Conservation (phyloP, 2,329 filamentous ascomycete genomes). For the Pseudogymnoascus sp. region DNA sequence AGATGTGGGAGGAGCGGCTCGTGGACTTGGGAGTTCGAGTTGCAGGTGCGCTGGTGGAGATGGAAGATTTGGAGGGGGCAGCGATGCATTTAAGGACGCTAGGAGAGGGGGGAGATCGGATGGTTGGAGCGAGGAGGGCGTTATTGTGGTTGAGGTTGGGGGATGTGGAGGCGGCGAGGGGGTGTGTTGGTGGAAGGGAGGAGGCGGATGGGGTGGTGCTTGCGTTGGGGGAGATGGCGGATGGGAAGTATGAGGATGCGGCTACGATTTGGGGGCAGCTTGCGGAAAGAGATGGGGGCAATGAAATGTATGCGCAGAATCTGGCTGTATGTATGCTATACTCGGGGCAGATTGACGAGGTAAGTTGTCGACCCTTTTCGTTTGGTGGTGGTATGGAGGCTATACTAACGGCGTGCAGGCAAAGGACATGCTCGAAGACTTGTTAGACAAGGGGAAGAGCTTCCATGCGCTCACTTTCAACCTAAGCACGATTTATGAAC, state of each 20-base stretch:
- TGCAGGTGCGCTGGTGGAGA: constrained; percentile 64
- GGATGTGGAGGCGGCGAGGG: constrained; percentile 59
- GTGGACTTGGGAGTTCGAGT: constrained; percentile 65
- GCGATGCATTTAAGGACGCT: constrained; percentile 62
- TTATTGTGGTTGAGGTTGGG: constrained; percentile 74
- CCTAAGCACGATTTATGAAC: constrained; percentile 80
- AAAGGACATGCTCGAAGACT: constrained; percentile 54
- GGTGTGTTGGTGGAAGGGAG: constrained; percentile 19
- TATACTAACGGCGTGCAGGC: constrained; percentile 43
- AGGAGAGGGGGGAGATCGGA: constrained; percentile 30
- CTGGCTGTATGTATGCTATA: constrained; percentile 79
- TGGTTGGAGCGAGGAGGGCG: constrained; percentile 43
- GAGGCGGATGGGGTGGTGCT: constrained; percentile 40
- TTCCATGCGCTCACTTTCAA: constrained; percentile 86
- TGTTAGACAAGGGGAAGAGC: constrained; percentile 54
- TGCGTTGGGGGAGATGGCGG: constrained; percentile 70
- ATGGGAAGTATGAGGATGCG: constrained; percentile 62
- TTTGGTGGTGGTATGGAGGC: neutral
- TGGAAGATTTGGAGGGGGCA: constrained; percentile 80
- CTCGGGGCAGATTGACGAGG: constrained; percentile 64
- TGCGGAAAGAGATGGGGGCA: constrained; percentile 33
- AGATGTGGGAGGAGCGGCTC: constrained; percentile 64
- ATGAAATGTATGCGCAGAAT: constrained; percentile 73
- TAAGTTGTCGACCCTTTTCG: constrained; percentile 29
- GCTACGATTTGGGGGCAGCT: constrained; percentile 51